Evolutionary conservation across 805 yeast species (phyloP).

Genomic region (Kluyveromyces wickerhamii): DNA sequence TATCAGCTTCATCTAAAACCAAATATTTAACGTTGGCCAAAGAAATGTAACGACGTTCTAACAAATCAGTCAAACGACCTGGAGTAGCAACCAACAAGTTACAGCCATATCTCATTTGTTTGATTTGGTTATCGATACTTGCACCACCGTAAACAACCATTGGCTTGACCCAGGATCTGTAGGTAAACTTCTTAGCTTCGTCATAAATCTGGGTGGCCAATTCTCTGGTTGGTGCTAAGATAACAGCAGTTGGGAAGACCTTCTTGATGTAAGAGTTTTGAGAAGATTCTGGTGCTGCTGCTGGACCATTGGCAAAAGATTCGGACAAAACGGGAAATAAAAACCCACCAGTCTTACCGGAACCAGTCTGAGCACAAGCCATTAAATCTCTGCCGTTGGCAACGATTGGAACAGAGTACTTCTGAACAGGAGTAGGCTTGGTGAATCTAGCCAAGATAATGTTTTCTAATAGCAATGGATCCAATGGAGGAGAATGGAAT

Average conservation of each 20-base stretch:
- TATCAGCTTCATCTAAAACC: conserved; percentile 97
- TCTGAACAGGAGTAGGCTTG: conserved; percentile 94
- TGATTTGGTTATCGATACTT: conserved; percentile 78
- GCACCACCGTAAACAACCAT: conserved; percentile 99
- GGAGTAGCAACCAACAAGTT: conserved; percentile 97
- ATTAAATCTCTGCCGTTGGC: conserved; percentile 84
- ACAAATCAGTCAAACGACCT: conserved; percentile 93
- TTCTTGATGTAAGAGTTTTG: conserved; percentile 48
- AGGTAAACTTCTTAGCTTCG: conserved; percentile 90
- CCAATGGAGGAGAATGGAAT: conserved; percentile 90
- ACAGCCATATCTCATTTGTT: conserved; percentile 87
- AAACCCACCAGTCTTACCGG: conserved; percentile 99
- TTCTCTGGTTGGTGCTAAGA: conserved; percentile 99
- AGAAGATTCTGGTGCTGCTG: conserved; percentile 39
- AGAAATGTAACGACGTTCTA: conserved; percentile 92
- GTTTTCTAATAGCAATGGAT: conserved; percentile 75
- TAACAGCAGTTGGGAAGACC: conserved; percentile 90
- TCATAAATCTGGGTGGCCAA: conserved; percentile 94
- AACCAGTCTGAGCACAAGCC: conserved; percentile 98
- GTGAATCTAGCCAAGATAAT: conserved; percentile 82
- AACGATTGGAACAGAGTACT: conserved; percentile 87
- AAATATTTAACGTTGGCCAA: conserved; percentile 83
- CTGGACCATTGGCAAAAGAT: conserved; percentile 84
- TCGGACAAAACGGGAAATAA: conserved; percentile 94
- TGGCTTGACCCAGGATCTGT: conserved; percentile 97